A percentile compares a stretch with the other conserved stretches of the same genome.
Conservation (phyloP, 2,329 filamentous ascomycete species). For the Cladosporium sp. region DNA sequence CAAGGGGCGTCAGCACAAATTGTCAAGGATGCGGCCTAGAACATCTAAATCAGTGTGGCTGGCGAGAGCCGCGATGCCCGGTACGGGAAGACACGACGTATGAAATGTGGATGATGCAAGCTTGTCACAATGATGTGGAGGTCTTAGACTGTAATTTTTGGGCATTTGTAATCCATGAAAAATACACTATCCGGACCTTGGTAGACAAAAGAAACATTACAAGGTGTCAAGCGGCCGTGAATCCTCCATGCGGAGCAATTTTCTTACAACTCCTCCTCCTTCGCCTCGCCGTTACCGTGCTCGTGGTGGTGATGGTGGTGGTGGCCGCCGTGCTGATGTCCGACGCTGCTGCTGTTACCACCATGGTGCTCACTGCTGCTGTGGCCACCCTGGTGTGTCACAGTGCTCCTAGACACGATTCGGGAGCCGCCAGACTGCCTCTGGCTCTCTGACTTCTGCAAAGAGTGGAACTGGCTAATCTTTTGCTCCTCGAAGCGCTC, state of each 20-base stretch:
- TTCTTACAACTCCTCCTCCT: conserved; percentile 2
- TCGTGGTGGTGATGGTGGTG: background rate
- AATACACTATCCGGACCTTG: too few relatives aligned
- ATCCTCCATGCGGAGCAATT: background rate
- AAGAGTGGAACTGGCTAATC: background rate
- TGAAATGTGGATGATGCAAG: too few relatives aligned
- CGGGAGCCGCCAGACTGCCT: background rate
- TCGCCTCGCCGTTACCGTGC: background rate
- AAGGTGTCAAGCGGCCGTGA: too few relatives aligned
- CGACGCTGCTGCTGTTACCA: background rate
- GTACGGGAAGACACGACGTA: too few relatives aligned
- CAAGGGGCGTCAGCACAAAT: too few relatives aligned
- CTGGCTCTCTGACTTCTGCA: background rate
- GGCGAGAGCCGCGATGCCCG: too few relatives aligned
- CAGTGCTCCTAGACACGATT: background rate
- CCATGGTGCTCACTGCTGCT: background rate
- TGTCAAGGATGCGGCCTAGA: too few relatives aligned
- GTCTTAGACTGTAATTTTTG: too few relatives aligned
- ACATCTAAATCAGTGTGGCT: too few relatives aligned
- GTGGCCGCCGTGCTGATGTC: background rate
- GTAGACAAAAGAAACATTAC: too few relatives aligned
- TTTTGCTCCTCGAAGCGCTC: conserved; percentile 23
- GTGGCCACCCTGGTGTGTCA: conserved; percentile 2
- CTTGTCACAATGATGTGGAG: too few relatives aligned
- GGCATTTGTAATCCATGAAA: too few relatives aligned